Percentiles rank a stretch among this genome's conserved stretches.
These are phyloP conservation scores for Hypoxylon crocopeplum DNA, from an alignment of 495 filamentous ascomycete genomes.

Conservation along the genomic window DNA sequence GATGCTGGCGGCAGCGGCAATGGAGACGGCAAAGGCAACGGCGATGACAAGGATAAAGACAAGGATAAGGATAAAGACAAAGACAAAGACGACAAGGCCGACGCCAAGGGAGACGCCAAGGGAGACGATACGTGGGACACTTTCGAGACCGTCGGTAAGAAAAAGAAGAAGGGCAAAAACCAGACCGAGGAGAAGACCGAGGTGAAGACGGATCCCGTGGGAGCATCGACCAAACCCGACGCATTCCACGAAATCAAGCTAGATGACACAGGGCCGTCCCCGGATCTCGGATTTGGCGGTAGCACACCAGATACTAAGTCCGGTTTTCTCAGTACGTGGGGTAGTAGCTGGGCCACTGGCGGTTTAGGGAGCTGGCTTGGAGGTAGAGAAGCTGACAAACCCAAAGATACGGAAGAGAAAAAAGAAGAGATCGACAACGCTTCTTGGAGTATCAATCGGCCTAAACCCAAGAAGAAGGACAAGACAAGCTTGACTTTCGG, in stretches of 20 bases:
- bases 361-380: constrained; percentile 43
- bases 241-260: constrained; percentile 59
- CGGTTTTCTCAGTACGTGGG: too few species aligned
- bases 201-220: constrained; percentile 26
- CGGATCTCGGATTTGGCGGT: constrained; percentile 45
- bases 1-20: constrained; percentile 40
- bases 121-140: constrained; percentile 40
- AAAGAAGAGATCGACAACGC: constrained; percentile 35
- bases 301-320: constrained; percentile 41
- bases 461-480: constrained; percentile 56
- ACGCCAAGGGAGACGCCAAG: constrained; percentile 19
- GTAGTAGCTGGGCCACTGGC: too few species aligned
- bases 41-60: constrained; percentile 21
- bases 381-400: constrained; percentile 27
- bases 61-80: constrained; percentile 38
- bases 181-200: constrained; percentile 33
- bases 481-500: too few species aligned
- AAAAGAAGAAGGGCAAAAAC: constrained; percentile 56
- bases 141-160: constrained; percentile 42
- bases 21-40: constrained; percentile 29
- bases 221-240: constrained; percentile 37
- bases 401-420: constrained; percentile 33
- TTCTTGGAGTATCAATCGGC: constrained; percentile 49
- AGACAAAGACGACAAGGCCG: constrained; percentile 42
- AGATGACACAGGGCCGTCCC: constrained; percentile 48